Conservation (phyloP, 371 early-diverging fungal species). For the Capillidium rhysosporum region DNA sequence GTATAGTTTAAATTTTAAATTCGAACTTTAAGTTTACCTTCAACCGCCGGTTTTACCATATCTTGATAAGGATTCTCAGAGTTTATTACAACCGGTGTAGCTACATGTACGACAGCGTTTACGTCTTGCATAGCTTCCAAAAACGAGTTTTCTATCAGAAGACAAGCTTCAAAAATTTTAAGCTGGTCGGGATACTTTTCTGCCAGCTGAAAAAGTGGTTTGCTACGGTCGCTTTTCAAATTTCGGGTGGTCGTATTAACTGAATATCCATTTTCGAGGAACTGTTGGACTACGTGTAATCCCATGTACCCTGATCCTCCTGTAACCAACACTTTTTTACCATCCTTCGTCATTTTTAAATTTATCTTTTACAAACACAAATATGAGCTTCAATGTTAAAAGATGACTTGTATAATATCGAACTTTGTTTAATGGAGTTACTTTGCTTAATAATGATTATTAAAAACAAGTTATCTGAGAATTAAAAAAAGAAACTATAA, state of each 20-base stretch:
- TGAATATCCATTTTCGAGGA: background rate
- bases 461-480: no score
- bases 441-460: no score
- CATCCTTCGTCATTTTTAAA: no score
- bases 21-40: background rate
- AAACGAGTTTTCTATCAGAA: background rate
- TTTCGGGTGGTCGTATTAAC: background rate
- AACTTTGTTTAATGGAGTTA: no score
- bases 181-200: background rate
- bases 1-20: background rate
- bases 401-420: no score
- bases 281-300: background rate
- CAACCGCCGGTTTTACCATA: background rate
- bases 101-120: background rate
- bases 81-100: background rate
- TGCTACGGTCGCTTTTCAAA: background rate
- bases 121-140: background rate
- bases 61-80: background rate
- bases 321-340: background rate
- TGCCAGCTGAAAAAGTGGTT: background rate
- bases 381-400: no score
- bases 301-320: constrained; percentile 2
- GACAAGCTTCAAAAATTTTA: background rate
- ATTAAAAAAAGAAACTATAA: no score
- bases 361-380: no score